These are phyloP conservation scores for Nakazawaea siamensis DNA, from an alignment of 805 yeast genomes.

Conservation along the genomic window DNA sequence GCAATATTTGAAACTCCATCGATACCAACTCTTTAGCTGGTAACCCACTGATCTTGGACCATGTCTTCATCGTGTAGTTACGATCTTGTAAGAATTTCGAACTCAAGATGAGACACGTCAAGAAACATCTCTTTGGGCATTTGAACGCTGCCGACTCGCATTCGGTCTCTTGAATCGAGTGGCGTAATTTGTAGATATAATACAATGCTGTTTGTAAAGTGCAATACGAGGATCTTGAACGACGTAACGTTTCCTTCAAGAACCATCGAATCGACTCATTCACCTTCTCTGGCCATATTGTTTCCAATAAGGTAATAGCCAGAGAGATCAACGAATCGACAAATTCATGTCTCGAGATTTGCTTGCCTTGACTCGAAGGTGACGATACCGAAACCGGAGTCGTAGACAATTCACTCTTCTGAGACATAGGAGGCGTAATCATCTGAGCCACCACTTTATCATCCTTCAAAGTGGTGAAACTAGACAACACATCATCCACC, in stretches of 20 bases:
- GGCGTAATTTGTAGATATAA: conserved; percentile 44
- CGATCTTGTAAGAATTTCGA: conserved; percentile 69
- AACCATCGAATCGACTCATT: conserved; percentile 13
- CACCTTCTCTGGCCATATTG: conserved; percentile 7
- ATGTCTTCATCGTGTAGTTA: conserved; percentile 57
- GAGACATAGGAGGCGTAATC: conserved; percentile 10
- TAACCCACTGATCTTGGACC: conserved; percentile 72
- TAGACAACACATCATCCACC: not conserved
- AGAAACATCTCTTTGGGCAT: conserved; percentile 61
- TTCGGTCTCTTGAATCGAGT: not conserved
- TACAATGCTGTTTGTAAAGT: conserved; percentile 61
- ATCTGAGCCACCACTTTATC: not conserved
- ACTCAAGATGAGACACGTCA: conserved; percentile 62
- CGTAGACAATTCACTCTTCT: not conserved
- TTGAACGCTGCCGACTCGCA: conserved; percentile 4
- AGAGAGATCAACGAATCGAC: conserved; percentile 12
- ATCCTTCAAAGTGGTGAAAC: conserved; percentile 7
- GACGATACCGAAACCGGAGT: not conserved
- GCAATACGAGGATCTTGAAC: conserved; percentile 52
- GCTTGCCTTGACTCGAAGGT: no score
- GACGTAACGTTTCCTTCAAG: conserved; percentile 19
- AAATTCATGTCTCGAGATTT: conserved; percentile 8
- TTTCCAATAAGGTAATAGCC: conserved; percentile 6
- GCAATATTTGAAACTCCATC: conserved; percentile 44
- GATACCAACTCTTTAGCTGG: conserved; percentile 36